Base-by-base conservation (phyloP, 495 filamentous ascomycete genomes). In the Aspergillus steynii region DNA sequence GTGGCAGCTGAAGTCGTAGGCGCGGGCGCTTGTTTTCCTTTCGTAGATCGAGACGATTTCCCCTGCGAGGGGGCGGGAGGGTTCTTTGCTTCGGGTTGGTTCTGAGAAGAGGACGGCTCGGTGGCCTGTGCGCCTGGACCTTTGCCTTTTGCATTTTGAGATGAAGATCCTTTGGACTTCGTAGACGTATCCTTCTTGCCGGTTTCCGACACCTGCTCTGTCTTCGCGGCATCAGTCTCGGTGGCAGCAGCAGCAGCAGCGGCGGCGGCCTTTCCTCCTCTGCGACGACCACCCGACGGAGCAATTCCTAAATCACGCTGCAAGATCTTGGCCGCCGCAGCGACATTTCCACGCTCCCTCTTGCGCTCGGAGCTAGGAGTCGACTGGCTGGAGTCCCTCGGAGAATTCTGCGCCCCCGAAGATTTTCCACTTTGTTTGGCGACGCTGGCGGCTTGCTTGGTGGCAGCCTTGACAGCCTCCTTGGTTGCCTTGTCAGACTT, bases 251-350 rank as follows among this genome's bases (percentile, higher is more conserved):
- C 68, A 32, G 71, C 73, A 47, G 64, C 62, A n/a, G 73, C 75
- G 14, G 76, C 48, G 52, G 67, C 58, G 27, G 63, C 72, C 54
- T 75, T 76, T 20, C 74, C 76, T 3, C 79, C 77, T 57, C 75
- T 74, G 62, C 81, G 76, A 47, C 82, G 79, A 49, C 79, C 72
- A 50, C 74, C 71, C 56, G 84, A 83, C 5, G 85, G 82, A 50
- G 85, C 85, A n/a, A 98, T 81, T 20, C 94, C 95, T 20, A 97
- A 79, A 72, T 98, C 95, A 15, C 93, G 87, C 66, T 97, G 92
- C 27, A 98, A 74, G 60, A 98, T 96, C 50, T 88, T 87, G 20
- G 92, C 91, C 5, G 92, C 93, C 28, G 84, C 88, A 31, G 87
- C 84, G 42, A 85, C 88, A 62, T 85, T 90, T 8, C 89, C 90